Conservation (phyloP, 768 basidiomycete species). For the Leucocoprinus sp. region DNA sequence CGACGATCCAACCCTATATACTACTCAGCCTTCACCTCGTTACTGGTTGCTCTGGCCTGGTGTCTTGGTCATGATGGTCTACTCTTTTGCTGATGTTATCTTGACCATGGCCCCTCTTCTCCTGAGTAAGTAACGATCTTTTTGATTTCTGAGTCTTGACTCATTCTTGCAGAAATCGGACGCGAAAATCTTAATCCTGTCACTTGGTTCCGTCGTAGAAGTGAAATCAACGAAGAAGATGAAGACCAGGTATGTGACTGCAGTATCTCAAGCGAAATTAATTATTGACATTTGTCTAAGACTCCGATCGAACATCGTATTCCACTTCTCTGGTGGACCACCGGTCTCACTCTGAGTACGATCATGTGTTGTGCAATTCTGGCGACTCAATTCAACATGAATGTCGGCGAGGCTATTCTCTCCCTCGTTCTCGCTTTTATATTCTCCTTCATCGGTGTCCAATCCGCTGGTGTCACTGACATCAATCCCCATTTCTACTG, state of each 20-base stretch:
- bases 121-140: conserved; percentile 16
- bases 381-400: conserved; percentile 45
- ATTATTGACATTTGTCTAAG: background rate
- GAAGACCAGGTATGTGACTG: conserved; percentile 30
- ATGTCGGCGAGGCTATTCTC: conserved; percentile 50
- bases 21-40: conserved; percentile 40
- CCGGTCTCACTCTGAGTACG: conserved; percentile 38
- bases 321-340: conserved; percentile 46
- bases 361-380: conserved; percentile 46
- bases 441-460: conserved; percentile 62
- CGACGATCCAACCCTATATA: conserved; percentile 31
- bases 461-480: conserved; percentile 50
- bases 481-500: conserved; percentile 55
- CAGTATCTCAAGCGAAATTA: background rate
- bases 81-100: conserved; percentile 46
- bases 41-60: conserved; percentile 63
- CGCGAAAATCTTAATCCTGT: conserved; percentile 19
- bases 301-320: conserved; percentile 48
- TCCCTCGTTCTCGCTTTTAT: conserved; percentile 52
- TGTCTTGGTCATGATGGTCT: conserved; percentile 53
- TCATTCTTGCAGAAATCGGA: conserved; percentile 14
- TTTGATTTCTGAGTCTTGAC: background rate
- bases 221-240: conserved; percentile 29
- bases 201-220: conserved; percentile 22
- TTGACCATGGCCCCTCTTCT: conserved; percentile 31